Evolutionary conservation across 441 rosid species (phyloP).

Genomic region (Iberis amara): DNA sequence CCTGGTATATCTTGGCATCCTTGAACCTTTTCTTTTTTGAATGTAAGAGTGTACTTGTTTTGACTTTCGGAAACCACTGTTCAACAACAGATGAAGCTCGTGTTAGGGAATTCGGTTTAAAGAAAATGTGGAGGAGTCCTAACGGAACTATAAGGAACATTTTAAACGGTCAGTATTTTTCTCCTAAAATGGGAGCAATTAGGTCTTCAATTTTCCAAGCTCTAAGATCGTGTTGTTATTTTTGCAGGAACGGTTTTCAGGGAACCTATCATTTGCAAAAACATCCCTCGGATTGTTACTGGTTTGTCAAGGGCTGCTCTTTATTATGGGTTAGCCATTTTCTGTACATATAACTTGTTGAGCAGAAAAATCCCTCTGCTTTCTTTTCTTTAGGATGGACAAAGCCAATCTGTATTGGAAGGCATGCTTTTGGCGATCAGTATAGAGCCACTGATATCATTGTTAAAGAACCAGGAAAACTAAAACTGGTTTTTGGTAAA

Average conservation of each 20-base stretch:
- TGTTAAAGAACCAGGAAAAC: conserved; percentile 67
- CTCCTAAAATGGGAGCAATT: conserved; percentile 3
- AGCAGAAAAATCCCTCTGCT: conserved; percentile 6
- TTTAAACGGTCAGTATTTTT: conserved; percentile 55
- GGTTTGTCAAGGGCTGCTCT: conserved; percentile 36
- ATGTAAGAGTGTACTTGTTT: neutral
- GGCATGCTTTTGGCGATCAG: conserved; percentile 97
- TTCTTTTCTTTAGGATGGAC: conserved; percentile 66
- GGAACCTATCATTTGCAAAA: conserved; percentile 84
- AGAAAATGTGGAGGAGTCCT: conserved; percentile 93
- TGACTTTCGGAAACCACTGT: conserved; percentile 9
- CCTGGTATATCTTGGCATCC: conserved; percentile 47
- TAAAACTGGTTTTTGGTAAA: conserved; percentile 70
- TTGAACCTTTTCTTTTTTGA: neutral
- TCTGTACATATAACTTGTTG: conserved; percentile 5
- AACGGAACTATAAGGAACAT: conserved; percentile 91
- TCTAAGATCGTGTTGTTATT: conserved; percentile 7
- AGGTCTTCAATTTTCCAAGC: neutral
- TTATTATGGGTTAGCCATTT: conserved; percentile 10
- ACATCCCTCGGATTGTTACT: conserved; percentile 74
- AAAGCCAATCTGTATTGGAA: conserved; percentile 91
- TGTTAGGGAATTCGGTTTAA: conserved; percentile 67
- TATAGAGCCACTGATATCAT: conserved; percentile 76
- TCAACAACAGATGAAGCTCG: conserved; percentile 68
- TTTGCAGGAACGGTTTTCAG: conserved; percentile 81